These are phyloP conservation scores for Termitomyces sp. DNA, from an alignment of 768 basidiomycete genomes.

Conservation along the genomic window DNA sequence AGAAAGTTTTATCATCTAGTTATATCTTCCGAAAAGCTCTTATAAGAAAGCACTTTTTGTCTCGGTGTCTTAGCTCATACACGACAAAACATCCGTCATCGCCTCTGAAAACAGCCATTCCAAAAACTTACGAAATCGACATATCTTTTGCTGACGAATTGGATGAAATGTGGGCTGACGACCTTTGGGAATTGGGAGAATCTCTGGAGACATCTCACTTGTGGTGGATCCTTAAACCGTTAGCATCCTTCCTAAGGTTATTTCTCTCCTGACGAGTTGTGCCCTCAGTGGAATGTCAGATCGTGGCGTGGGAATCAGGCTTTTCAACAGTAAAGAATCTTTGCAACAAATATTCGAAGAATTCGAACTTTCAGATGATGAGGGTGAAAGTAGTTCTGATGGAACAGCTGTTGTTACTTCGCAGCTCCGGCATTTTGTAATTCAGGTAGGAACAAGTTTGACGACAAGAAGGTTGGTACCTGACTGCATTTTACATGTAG, in stretches of 20 bases:
- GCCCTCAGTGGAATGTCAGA: slow-evolving; percentile 80
- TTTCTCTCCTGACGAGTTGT: not conserved
- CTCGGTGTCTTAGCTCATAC: slow-evolving; percentile 70
- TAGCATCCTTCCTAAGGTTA: slow-evolving; percentile 18
- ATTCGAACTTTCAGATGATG: slow-evolving; percentile 65
- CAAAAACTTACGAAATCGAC: slow-evolving; percentile 82
- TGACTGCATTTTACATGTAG: slow-evolving; percentile 38
- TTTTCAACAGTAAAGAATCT: slow-evolving; percentile 78
- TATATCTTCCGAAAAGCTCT: slow-evolving; percentile 91
- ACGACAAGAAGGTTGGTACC: not conserved
- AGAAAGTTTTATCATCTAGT: slow-evolving; percentile 66
- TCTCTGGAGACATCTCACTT: slow-evolving; percentile 47
- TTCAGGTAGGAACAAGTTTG: slow-evolving; percentile 63
- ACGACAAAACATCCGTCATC: slow-evolving; percentile 68
- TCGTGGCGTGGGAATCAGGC: slow-evolving; percentile 89
- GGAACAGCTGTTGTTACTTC: slow-evolving; percentile 71
- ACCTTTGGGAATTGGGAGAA: slow-evolving; percentile 82
- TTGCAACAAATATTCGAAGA: slow-evolving; percentile 75
- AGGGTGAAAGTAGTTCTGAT: slow-evolving; percentile 38
- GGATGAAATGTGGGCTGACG: slow-evolving; percentile 90
- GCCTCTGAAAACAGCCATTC: slow-evolving; percentile 52
- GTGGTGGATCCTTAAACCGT: slow-evolving; percentile 98
- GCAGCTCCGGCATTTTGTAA: slow-evolving; percentile 92
- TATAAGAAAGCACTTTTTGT: slow-evolving; percentile 92
- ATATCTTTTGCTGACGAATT: slow-evolving; percentile 91